Evolutionary conservation across 1,284 basidiomycete species (phyloP).

Genomic region (Ceratobasidium sp.): DNA sequence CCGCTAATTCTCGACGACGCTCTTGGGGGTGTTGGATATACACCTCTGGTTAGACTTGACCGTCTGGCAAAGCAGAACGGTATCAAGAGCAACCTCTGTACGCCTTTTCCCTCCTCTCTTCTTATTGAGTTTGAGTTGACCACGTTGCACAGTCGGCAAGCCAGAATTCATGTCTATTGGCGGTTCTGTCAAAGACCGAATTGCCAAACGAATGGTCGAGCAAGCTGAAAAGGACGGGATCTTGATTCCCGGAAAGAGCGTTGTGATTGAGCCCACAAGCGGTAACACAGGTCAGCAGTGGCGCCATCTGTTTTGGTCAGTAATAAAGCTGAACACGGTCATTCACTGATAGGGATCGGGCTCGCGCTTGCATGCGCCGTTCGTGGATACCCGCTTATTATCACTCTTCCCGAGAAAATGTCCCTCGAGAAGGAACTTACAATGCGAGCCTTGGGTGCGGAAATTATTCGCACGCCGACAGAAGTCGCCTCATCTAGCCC

Average conservation of each 20-base stretch:
- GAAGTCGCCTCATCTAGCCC: constrained; percentile 88
- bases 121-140: constrained; percentile 17
- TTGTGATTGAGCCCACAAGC: constrained; percentile 94
- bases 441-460: constrained; percentile 90
- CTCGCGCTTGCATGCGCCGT: constrained; percentile 92
- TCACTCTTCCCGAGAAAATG: constrained; percentile 98
- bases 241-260: constrained; percentile 84
- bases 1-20: constrained; percentile 76
- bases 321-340: not conserved
- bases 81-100: constrained; percentile 91
- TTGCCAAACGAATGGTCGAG: constrained; percentile 97
- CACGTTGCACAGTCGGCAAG: constrained; percentile 77
- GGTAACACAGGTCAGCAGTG: constrained; percentile 87
- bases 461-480: constrained; percentile 95
- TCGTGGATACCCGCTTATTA: constrained; percentile 93
- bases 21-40: constrained; percentile 85
- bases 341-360: constrained; percentile 76
- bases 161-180: constrained; percentile 92
- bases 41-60: constrained; percentile 90
- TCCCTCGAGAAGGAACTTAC: constrained; percentile 95
- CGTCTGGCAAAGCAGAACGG: constrained; percentile 81
- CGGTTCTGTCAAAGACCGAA: constrained; percentile 95
- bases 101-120: constrained; percentile 56
- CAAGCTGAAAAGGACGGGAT: constrained; percentile 89
- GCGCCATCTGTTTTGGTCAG: not conserved